Evolutionary conservation across 371 early-diverging fungal species (phyloP).

Genomic region (Haplosporangium sp.): DNA sequence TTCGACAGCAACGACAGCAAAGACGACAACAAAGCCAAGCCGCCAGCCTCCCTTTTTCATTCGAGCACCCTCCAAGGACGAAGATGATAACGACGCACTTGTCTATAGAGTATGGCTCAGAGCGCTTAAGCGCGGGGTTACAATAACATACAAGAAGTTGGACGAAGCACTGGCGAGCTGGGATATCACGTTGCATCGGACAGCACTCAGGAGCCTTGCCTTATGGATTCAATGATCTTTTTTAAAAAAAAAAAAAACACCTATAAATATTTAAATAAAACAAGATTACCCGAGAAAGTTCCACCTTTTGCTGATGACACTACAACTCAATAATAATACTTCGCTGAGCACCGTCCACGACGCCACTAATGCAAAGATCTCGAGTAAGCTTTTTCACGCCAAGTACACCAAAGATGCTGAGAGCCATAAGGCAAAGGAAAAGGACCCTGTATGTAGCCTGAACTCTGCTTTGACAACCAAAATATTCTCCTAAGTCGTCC

Average conservation of each 20-base stretch:
- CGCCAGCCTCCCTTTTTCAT: conserved; percentile 1
- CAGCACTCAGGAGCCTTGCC: conserved; percentile 15
- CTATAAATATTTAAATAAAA: background rate
- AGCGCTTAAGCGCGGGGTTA: conserved; percentile 3
- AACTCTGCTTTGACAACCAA: no score
- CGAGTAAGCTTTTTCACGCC: background rate
- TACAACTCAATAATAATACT: conserved; percentile 1
- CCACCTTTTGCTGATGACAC: conserved; percentile 8
- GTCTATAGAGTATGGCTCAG: conserved; percentile 23
- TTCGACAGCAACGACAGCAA: background rate
- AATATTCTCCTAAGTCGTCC: no score
- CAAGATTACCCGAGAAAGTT: conserved; percentile 4
- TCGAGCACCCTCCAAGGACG: conserved; percentile 23
- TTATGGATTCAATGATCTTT: conserved; percentile 17
- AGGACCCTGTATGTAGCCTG: no score
- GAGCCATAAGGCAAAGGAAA: conserved; percentile 28
- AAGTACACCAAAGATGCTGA: background rate
- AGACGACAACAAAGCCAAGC: background rate
- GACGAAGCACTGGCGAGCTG: conserved; percentile 22
- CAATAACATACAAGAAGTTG: conserved; percentile 11
- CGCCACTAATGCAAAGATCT: background rate
- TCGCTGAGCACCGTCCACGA: background rate
- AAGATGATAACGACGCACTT: conserved; percentile 20
- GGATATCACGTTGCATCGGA: conserved; percentile 31
- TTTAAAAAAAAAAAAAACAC: background rate